Evolutionary conservation across 257 asterid species (phyloP).

Genomic region (Salvia hispanica): DNA sequence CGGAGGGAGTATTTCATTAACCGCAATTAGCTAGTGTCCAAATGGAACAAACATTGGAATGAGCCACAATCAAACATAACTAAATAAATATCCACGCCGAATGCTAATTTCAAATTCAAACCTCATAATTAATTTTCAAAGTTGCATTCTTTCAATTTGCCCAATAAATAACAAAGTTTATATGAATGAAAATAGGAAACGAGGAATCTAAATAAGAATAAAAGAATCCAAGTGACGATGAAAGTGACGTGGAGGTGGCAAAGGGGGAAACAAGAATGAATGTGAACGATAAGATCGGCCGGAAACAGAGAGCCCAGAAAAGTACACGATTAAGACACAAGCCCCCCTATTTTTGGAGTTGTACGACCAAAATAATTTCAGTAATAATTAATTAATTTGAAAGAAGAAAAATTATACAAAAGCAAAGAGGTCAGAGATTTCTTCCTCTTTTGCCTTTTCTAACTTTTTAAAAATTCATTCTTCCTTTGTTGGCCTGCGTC

Average conservation of each 20-base stretch:
- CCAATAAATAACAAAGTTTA: no score
- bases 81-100: no score
- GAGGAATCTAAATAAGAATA: background rate
- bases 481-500: background rate
- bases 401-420: slow-evolving; percentile 1
- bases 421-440: slow-evolving; percentile 40
- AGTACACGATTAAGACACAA: background rate
- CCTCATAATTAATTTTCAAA: no score
- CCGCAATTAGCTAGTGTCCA: no score
- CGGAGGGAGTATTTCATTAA: no score
- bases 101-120: no score
- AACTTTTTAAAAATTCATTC: no score
- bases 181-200: no score
- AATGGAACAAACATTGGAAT: no score
- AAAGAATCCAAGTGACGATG: background rate
- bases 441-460: slow-evolving; percentile 5
- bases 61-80: no score
- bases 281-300: slow-evolving; percentile 43
- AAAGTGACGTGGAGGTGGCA: background rate
- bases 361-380: background rate
- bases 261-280: slow-evolving; percentile 27
- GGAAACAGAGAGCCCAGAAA: slow-evolving; percentile 30
- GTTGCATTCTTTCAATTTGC: no score
- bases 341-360: background rate
- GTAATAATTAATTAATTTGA: background rate